Base-by-base conservation (phyloP, 441 rosid genomes). In the Erodium chrysanthum region DNA sequence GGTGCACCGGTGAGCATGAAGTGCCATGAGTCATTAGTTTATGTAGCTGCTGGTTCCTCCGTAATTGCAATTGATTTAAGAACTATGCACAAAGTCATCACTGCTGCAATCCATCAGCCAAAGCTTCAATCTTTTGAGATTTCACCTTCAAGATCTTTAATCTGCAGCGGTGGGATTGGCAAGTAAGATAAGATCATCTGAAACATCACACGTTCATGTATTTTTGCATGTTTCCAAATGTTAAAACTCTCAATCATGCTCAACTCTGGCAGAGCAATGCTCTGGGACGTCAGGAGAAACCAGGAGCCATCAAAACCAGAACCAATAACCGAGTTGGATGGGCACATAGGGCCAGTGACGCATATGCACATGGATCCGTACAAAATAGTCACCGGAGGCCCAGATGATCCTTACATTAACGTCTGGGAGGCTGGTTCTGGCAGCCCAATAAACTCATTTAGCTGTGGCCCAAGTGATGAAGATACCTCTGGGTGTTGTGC, bases 401-500 rank as follows among this genome's bases (percentile, higher is more conserved):
- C 42, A 1, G 62, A 75, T n/a, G 86, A 84, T 77, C 21, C 3
- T 25, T 11, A 20, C 65, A 31, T 85, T 60, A 75, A 78, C 42
- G 71, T 78, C 64, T 88, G 95, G 95, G 88, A 86, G 62, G 67
- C 82, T 15, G 81, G 74, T 67, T 76, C 85, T n/a, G 87, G 87
- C 20, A 50, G 12, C 22, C 74, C 61, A 67, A 71, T 78, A n/a
- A 88, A 81, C 52, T 82, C 89, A 60, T 71, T 88, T 50, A 81
- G 76, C 62, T 71, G 72, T 66, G 81, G 58, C 2, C 29, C 29
- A 3, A 25, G 29, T 3, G 29, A 25, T 25, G 74, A 42, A 31
- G 56, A 48, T 23, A 6, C 27, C 64, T 27, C 68, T 11, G 76
- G 82, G 12, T 86, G 84, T 69, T 75, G 84, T 12, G 88, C 86